Evolutionary conservation across 1,284 basidiomycete species (phyloP).

Genomic region (Microbotryum silenes-acaulis): DNA sequence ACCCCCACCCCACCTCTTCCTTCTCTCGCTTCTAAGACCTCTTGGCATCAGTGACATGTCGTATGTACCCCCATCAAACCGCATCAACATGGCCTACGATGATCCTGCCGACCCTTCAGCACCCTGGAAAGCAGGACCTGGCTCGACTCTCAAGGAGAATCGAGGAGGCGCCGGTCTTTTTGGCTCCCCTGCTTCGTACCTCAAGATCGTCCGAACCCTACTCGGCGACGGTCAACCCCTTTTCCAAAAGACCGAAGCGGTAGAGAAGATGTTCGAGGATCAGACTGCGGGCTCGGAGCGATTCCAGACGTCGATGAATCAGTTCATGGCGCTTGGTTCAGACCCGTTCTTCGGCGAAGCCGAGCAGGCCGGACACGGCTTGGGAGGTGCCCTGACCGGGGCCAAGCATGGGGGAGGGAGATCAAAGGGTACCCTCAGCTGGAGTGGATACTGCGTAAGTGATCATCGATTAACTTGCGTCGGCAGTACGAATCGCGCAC

Average conservation of each 20-base stretch:
- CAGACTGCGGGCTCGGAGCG: neutral
- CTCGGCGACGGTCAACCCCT: slow-evolving; percentile 7
- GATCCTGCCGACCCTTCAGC: slow-evolving; percentile 1
- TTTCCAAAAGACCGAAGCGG: slow-evolving; percentile 14
- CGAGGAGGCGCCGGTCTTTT: slow-evolving; percentile 15
- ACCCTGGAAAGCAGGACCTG: too few relatives aligned
- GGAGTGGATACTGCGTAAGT: slow-evolving; percentile 6
- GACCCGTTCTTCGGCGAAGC: slow-evolving; percentile 2
- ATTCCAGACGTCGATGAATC: neutral
- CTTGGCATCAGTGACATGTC: slow-evolving; percentile 26
- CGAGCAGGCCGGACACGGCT: slow-evolving; percentile 6
- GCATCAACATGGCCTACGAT: slow-evolving; percentile 7
- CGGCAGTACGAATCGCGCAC: too few relatives aligned
- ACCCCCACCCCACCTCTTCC: neutral
- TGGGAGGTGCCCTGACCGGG: neutral
- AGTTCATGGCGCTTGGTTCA: neutral
- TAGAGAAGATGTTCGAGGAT: slow-evolving; percentile 21
- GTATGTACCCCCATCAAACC: slow-evolving; percentile 2
- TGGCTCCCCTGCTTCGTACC: slow-evolving; percentile 16
- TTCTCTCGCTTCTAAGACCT: slow-evolving; percentile 2
- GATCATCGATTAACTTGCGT: too few relatives aligned
- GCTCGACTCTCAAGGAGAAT: neutral
- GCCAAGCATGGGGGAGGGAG: slow-evolving; percentile 1
- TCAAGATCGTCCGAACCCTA: slow-evolving; percentile 17
- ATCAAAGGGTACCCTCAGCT: slow-evolving; percentile 5